Conservation (phyloP, 371 early-diverging fungal genomes). For the Mortierella sp. region DNA sequence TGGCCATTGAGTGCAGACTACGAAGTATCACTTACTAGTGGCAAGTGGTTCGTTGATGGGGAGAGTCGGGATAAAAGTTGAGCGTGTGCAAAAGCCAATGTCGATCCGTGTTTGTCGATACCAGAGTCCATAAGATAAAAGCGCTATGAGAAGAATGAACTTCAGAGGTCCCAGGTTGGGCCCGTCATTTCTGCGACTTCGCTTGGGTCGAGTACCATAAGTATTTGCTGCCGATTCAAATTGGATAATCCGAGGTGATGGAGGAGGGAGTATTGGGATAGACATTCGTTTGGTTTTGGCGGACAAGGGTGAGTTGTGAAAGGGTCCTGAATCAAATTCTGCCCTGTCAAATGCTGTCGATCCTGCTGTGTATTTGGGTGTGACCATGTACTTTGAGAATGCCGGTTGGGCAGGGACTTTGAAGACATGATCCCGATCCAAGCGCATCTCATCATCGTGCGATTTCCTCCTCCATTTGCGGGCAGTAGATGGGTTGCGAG, state of each 20-base stretch:
- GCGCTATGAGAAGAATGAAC: conserved; percentile 7
- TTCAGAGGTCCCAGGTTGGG: conserved; percentile 5
- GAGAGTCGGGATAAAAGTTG: neutral
- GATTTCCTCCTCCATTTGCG: conserved; percentile 13
- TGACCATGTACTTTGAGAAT: conserved; percentile 21
- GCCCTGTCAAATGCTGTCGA: neutral
- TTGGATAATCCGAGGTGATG: conserved; percentile 6
- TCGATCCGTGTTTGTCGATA: conserved; percentile 37
- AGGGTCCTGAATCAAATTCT: conserved; percentile 10
- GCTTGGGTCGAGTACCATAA: neutral
- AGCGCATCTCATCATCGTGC: neutral
- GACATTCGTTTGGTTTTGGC: conserved; percentile 21
- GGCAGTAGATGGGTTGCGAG: conserved; percentile 6
- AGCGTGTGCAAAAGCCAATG: conserved; percentile 32
- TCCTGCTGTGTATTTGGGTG: conserved; percentile 21
- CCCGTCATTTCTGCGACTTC: neutral
- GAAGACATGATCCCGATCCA: conserved; percentile 13
- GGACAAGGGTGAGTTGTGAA: conserved; percentile 21
- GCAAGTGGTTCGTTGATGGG: neutral
- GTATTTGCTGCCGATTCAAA: conserved; percentile 5
- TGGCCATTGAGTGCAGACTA: too few species aligned
- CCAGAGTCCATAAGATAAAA: conserved; percentile 28
- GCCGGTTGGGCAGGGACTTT: conserved; percentile 2
- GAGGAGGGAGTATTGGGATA: neutral
- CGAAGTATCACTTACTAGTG: neutral